These are phyloP conservation scores for Paracamarosporium sp. DNA, from an alignment of 2,329 filamentous ascomycete species.

Conservation along the genomic window DNA sequence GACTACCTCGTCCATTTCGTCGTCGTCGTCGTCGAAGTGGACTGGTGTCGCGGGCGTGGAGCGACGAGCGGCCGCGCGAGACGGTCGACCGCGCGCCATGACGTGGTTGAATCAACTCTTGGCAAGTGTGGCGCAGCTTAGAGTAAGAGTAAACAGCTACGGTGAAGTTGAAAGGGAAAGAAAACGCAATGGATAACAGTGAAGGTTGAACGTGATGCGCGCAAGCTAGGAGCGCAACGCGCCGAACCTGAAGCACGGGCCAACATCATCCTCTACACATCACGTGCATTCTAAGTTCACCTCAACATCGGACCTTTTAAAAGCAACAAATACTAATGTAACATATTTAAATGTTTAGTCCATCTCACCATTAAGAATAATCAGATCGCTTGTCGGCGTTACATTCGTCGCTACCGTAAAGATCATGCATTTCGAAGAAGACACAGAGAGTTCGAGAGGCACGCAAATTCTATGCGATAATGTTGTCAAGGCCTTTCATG, in stretches of 20 bases:
- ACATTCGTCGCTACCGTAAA: no score
- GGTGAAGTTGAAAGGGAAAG: not conserved
- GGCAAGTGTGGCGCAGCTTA: not conserved
- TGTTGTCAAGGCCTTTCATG: no score
- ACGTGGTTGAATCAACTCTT: conserved; percentile 1
- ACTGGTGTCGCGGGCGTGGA: conserved; percentile 46
- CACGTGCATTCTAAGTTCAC: not conserved
- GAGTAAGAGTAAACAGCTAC: not conserved
- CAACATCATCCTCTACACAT: not conserved
- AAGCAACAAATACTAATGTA: no score
- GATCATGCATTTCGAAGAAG: not conserved
- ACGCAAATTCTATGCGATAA: no score
- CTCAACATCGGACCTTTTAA: no score
- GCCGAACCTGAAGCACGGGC: not conserved
- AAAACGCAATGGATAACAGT: not conserved
- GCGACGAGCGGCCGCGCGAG: conserved; percentile 47
- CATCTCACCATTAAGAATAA: not conserved
- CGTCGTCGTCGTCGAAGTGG: conserved; percentile 41
- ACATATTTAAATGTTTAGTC: no score
- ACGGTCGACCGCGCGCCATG: conserved; percentile 47
- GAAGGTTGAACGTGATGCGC: conserved; percentile 1
- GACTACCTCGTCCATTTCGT: conserved; percentile 41
- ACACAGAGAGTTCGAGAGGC: not conserved
- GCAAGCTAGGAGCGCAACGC: not conserved
- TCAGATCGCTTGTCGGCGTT: not conserved